phyloP scores from a whole-genome alignment of 257 asterid genomes.

The Scutellaria barbata region DNA sequence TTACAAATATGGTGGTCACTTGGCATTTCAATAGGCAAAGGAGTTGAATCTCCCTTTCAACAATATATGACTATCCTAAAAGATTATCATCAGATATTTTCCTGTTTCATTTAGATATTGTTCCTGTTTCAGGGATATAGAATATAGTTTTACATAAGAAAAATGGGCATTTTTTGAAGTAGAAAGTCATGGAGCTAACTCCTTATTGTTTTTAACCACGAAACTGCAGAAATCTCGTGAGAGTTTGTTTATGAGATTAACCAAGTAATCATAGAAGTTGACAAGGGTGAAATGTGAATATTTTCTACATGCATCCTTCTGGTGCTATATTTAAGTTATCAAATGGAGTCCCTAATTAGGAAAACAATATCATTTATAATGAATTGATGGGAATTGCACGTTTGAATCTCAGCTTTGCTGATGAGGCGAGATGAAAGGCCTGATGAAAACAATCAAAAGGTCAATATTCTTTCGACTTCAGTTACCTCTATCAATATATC shows the following conservation, averaged over 20 bases:
- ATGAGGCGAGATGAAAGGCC: background rate
- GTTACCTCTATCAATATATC: slow-evolving; percentile 15
- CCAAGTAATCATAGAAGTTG: background rate
- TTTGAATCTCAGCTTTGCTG: background rate
- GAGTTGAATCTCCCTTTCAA: background rate
- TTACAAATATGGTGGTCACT: background rate
- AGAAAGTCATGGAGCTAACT: background rate
- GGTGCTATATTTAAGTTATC: slow-evolving; percentile 11
- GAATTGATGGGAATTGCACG: background rate
- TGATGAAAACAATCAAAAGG: slow-evolving; percentile 19
- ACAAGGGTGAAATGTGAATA: background rate
- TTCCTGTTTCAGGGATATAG: background rate
- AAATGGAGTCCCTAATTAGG: background rate
- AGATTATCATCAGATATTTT: no score
- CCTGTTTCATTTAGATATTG: no score
- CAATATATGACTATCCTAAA: background rate
- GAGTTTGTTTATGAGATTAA: slow-evolving; percentile 7
- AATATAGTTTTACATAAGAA: background rate
- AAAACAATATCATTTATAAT: slow-evolving; percentile 5
- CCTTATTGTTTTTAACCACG: background rate
- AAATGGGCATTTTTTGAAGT: background rate
- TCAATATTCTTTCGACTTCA: background rate
- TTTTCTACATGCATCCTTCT: background rate
- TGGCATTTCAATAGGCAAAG: background rate
- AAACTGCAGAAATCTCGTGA: background rate